Evolutionary conservation across 2,329 filamentous ascomycete genomes (phyloP).

Genomic region (Tolypocladium paradoxum): DNA sequence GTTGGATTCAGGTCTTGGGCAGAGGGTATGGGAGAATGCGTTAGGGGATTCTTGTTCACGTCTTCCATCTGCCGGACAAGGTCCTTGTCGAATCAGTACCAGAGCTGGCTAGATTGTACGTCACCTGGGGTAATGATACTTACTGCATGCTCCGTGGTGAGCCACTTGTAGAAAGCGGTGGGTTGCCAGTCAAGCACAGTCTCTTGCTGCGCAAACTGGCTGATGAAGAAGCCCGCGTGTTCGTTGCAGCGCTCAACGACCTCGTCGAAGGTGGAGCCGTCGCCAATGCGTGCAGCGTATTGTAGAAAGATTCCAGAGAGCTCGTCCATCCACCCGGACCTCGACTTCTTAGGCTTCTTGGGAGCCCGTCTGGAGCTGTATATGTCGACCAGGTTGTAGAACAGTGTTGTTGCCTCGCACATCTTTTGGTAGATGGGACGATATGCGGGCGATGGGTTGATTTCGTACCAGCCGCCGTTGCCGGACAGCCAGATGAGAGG

Average conservation of each 20-base stretch:
- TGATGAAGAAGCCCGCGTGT: constrained; percentile 40
- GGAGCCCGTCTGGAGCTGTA: constrained; percentile 29
- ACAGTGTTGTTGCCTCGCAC: constrained; percentile 50
- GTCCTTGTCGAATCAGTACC: constrained; percentile 11
- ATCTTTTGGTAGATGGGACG: constrained; percentile 45
- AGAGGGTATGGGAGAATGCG: constrained; percentile 8
- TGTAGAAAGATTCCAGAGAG: constrained; percentile 21
- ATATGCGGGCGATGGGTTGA: constrained; percentile 50
- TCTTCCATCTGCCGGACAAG: constrained; percentile 12
- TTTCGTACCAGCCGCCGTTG: constrained; percentile 56
- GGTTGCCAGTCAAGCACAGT: constrained; percentile 27
- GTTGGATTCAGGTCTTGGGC: constrained; percentile 6
- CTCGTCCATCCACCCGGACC: constrained; percentile 17
- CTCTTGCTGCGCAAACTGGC: constrained; percentile 35
- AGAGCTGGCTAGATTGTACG: neutral
- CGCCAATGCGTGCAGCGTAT: constrained; percentile 41
- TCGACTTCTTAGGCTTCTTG: constrained; percentile 18
- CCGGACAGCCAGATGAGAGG: constrained; percentile 52
- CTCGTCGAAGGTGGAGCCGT: constrained; percentile 40
- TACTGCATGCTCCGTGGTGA: constrained; percentile 31
- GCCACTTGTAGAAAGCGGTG: constrained; percentile 39
- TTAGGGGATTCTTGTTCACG: constrained; percentile 10
- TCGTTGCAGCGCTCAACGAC: constrained; percentile 33
- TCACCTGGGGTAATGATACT: constrained; percentile 5
- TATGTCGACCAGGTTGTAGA: constrained; percentile 51